Base-by-base conservation (phyloP, 192 early-diverging fungal genomes). In the Dissophora globulifera region DNA sequence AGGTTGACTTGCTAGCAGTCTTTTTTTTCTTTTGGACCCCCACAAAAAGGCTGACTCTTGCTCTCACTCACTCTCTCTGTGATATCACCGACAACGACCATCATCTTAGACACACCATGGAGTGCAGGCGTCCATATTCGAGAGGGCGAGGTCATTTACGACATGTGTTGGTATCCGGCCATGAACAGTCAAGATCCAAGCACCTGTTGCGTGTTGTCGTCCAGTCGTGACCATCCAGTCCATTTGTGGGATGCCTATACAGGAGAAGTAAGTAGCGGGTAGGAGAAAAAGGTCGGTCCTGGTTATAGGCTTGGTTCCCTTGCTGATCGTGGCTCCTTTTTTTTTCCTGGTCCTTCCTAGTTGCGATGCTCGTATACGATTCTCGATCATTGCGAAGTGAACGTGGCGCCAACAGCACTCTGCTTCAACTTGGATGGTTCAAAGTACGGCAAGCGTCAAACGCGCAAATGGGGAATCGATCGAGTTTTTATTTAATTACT, bases 181-280 rank as follows among this genome's bases (percentile, higher is more conserved):
- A 90, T 89, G 81, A 80, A 65, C 48, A 80, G 78, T 54, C 67
- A 27, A 67, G 85, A 92, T 50, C 85, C 87, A 2, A 76, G 74
- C 11, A 84, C 88, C 9, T 88, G 87, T 75, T 90, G 86, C 20
- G 67, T 94, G 2, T 50, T 90, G 3, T 81, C 84, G 2, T 88
- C 87, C 9, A 83, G 82, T 22, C 80, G 92, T 46, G 94, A 94
- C 38, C 92, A 93, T 43, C 93, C 94, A 1, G 59, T 94, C 4
- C 92, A 86, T 25, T 52, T 95, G 57, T 92, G 94, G 84, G 92
- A 93, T 70, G 84, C 83, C 0, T 84, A 67, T 32, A 84, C 87
- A 20, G 87, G 87, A 30, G 74, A 86, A 47, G 87, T 88, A 79
- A 67, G 30, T 30, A 27, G 12, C 12, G 8, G 19, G 33, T 7